Evolutionary conservation across 352 stramenopile species (phyloP), one percentile per base, ranked within the genome.

Genomic region (Phytopythium delawarense): DNA sequence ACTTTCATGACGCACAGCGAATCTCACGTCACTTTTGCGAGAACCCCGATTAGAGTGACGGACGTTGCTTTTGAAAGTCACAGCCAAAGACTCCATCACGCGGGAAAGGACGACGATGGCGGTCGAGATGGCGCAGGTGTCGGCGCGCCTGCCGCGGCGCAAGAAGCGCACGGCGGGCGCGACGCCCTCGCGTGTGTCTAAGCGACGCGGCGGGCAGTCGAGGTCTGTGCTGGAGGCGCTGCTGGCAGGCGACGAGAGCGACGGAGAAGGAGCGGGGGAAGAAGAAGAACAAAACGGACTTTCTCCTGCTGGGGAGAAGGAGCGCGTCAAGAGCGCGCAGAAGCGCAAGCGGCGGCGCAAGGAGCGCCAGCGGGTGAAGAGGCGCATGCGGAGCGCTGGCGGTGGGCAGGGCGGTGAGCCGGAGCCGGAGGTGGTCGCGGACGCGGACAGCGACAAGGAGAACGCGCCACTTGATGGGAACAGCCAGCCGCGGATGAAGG

Each of bases 161-260:
- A 61, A 61, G 55, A 34, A 61, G 55, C 55, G 55, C 23, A 61
- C 55, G 39, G 55, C 55, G 25, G 55, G 23, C 21, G 40, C 40
- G 16, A 61, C 55, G 8, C 55, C 55, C 53, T 28, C 34, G 35
- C 53, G 52, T 8, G 34, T 42, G 54, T 4, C 54, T 13, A 48
- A 28, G 37, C 5, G 28, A 23, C 39, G 40, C 18, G 30, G 25
- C 2, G 40, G 20, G 4, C 21, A 40, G 23, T 18, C 39, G 25
- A 40, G 55, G 7, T 61, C 55, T 12, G 55, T 61, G 55, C 40
- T 61, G 21, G 55, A 61, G 55, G 39, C 55, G 23, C 39, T 61
- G 3, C 23, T 61, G 39, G 55, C 55, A 2, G 55, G 55, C 37
- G 55, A 61, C 39, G 40, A 30, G 12, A 40, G 51, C 34, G 40